Base-by-base conservation (phyloP, 192 early-diverging fungal genomes). In the Podila verticillata region DNA sequence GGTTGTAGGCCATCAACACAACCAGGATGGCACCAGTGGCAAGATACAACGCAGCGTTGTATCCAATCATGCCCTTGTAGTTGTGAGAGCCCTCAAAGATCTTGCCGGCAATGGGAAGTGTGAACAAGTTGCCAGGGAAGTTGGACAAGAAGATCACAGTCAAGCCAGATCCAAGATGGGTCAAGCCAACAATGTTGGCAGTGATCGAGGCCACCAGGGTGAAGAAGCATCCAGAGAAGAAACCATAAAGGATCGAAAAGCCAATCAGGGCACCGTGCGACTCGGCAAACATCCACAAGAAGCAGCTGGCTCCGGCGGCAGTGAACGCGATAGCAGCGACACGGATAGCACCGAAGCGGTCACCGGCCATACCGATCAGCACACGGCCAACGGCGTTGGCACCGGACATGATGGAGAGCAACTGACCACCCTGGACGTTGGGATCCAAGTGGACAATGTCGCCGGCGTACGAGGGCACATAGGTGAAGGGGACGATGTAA, bases 151-250 rank as follows among this genome's bases (percentile, higher is more conserved):
- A 88, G 58, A 67, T 75, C 47, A 84, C 66, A 22, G 83, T 84
- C 49, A 87, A 65, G 7, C 77, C 86, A 9, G 64, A 63, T 26
- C 75, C 74, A 29, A 86, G 48, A 26, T 86, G 82, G 4, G 69
- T 56, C 35, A 85, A 57, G 54, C 87, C 87, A 1, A 88, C 88
- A 66, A 90, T 79, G 35, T 88, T 83, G 30, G 88, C 86, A 29
- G 73, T 74, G 58, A 81, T 71, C 32, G 69, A 74, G n/a, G 73
- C 65, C 8, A 75, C 73, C 48, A 81, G 28, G 22, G 78, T 75
- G 57, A 84, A 78, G 56, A 72, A 74, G 39, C 60, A 69, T 7
- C 83, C 75, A 10, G 54, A 69, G 68, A 84, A 81, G 78, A 81
- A 81, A 30, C 77, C 71, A 29, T 68, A 68, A 57, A 79, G 56